A percentile compares a stretch with the other conserved stretches of the same genome.
Conservation (phyloP, 345 rosid species). For the Leavenworthia alabamica region DNA sequence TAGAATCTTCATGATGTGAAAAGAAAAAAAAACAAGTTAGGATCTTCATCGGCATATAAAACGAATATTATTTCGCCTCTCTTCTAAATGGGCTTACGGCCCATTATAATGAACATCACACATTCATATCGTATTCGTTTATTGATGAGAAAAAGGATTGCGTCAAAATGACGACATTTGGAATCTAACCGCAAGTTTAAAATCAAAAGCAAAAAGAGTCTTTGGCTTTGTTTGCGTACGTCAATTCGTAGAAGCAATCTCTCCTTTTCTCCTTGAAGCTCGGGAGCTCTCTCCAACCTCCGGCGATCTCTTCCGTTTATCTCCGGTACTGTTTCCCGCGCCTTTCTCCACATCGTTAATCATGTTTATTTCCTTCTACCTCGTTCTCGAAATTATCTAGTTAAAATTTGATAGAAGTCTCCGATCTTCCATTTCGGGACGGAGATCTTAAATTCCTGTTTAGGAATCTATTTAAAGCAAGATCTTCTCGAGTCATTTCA, state of each 20-base stretch:
- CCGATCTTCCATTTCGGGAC: constrained; percentile 14
- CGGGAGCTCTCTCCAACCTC: constrained; percentile 22
- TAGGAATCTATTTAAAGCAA: not conserved
- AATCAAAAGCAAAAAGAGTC: not conserved
- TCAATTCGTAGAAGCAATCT: constrained; percentile 30
- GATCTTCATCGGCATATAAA: not conserved
- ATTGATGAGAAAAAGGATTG: constrained; percentile 22
- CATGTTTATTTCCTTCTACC: constrained; percentile 4
- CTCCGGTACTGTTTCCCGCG: constrained; percentile 6
- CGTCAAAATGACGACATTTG: constrained; percentile 37
- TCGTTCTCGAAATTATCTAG: constrained; percentile 2
- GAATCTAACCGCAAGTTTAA: constrained; percentile 30
- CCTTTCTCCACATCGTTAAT: not conserved
- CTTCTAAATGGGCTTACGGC: constrained; percentile 3
- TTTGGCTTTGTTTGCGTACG: constrained; percentile 24
- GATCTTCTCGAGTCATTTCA: constrained; percentile 14
- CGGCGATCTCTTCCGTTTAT: constrained; percentile 12
- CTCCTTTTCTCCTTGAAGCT: constrained; percentile 9
- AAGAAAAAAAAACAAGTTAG: not conserved
- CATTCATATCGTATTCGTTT: not conserved
- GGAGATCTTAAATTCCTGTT: constrained; percentile 12
- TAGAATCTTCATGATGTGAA: not conserved
- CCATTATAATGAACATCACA: not conserved
- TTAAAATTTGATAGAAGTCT: constrained; percentile 1
- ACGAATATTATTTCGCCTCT: not conserved